Conservation (phyloP, 192 early-diverging fungal species). For the Thamnidium elegans region DNA sequence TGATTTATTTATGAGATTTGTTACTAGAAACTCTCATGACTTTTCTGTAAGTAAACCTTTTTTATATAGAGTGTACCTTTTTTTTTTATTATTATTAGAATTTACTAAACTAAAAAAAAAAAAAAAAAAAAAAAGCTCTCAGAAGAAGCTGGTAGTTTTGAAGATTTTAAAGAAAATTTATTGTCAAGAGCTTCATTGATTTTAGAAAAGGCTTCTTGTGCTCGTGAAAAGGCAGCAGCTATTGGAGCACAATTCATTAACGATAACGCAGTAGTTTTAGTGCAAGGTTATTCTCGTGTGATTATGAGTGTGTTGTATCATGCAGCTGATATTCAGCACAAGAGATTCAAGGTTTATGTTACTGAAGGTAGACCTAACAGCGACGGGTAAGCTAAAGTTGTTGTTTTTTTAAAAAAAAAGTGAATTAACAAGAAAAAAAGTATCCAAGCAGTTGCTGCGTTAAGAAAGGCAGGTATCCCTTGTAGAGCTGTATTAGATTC, state of each 20-base stretch:
- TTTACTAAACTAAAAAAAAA: not conserved
- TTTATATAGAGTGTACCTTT: not conserved
- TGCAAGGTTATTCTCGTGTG: conserved; percentile 95
- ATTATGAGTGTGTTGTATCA: conserved; percentile 81
- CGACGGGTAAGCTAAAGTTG: conserved; percentile 51
- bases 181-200: conserved; percentile 69
- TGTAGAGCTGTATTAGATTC: conserved; percentile 86
- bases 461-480: conserved; percentile 73
- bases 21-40: conserved; percentile 58
- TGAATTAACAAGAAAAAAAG: conserved; percentile 23
- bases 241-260: conserved; percentile 77
- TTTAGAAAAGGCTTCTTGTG: conserved; percentile 67
- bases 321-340: conserved; percentile 70
- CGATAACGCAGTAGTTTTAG: conserved; percentile 76
- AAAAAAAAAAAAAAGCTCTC: conserved; percentile 7
- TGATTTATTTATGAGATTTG: conserved; percentile 77
- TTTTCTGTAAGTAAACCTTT: conserved; percentile 44
- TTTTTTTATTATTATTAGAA: too few relatives aligned
- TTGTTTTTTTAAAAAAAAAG: too few relatives aligned
- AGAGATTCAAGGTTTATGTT: conserved; percentile 89
- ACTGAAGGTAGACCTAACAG: conserved; percentile 83
- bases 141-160: conserved; percentile 44
- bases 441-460: conserved; percentile 61
- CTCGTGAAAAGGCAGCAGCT: conserved; percentile 75
- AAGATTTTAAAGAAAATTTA: conserved; percentile 65